Base-by-base conservation (phyloP, 1,139 yeast genomes). In the Meyerozyma carpophila region DNA sequence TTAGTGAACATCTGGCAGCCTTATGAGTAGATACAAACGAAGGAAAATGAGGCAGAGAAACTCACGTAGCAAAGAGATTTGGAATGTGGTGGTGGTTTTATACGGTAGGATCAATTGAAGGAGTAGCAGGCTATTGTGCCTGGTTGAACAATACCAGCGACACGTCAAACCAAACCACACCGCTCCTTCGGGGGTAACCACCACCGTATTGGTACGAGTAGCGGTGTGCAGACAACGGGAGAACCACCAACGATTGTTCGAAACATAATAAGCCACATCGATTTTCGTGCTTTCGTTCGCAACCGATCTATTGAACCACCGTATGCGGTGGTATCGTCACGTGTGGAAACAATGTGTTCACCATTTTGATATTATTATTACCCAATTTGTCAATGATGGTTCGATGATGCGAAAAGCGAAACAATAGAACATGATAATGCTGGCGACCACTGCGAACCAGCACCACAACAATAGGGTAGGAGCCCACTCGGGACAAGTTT, bases 1-100 rank as follows among this genome's bases (percentile, higher is more conserved):
- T 43, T 51, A 21, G 54, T 43, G 37, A 55, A 53, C 27, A 54
- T 31, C 34, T 31, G 34, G 16, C 16, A 31, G 34, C 34, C 16
- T 31, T 13, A n/a, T 11, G 11, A n/a, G 14, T 28, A 28, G 5
- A n/a, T 28, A 28, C 32, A 31, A 31, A 31, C 14, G 16, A 13
- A 31, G 14, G 14, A 13, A 31, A 31, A 31, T 13, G 20, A 31
- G 34, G 34, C 34, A 31, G 34, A n/a, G 10, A 13, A 31, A n/a
- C 34, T 31, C 34, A 31, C 34, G 16, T 31, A 31, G 14, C 8
- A 13, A 11, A n/a, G 34, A 13, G 13, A 13, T 28, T 13, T 28
- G 32, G 32, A 21, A 4, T 2, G 16, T 8, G 16, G 16, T 13
- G 4, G 10, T 2, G 16, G 20, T 31, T 11, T 31, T 31, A n/a